Evolutionary conservation across 2,329 filamentous ascomycete genomes (phyloP).

Genomic region (Xenoacremonium recifei): DNA sequence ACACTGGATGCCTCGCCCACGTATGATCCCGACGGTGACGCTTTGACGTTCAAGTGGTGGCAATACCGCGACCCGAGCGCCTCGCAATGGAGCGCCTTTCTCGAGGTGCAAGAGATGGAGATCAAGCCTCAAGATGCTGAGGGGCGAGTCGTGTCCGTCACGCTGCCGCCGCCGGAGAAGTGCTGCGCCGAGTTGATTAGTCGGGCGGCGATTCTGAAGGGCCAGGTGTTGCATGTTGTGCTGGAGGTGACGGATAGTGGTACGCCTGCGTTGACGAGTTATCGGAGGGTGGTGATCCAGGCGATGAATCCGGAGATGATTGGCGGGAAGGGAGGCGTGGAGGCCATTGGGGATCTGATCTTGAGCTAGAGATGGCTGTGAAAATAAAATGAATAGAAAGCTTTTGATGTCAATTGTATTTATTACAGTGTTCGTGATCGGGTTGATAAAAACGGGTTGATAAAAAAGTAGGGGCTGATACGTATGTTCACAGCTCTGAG

Average conservation of each 20-base stretch:
- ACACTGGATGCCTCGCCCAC: constrained; percentile 43
- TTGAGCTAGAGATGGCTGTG: too few relatives aligned
- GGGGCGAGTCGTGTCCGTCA: constrained; percentile 31
- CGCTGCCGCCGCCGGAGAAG: constrained; percentile 38
- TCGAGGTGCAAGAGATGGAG: constrained; percentile 33
- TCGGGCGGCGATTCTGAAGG: constrained; percentile 33
- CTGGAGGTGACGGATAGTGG: constrained; percentile 47
- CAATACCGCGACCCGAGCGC: constrained; percentile 41
- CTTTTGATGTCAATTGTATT: too few relatives aligned
- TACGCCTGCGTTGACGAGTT: constrained; percentile 42
- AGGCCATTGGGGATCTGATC: constrained; percentile 15
- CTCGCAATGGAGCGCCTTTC: constrained; percentile 39
- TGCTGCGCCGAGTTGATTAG: constrained; percentile 32
- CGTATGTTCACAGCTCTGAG: too few relatives aligned
- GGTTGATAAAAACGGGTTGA: too few relatives aligned
- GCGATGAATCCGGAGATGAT: constrained; percentile 28
- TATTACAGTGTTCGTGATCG: too few relatives aligned
- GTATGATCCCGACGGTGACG: constrained; percentile 45
- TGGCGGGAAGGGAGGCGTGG: constrained; percentile 14
- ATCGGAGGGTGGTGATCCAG: constrained; percentile 42
- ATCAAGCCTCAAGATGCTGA: constrained; percentile 17
- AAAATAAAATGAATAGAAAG: too few relatives aligned
- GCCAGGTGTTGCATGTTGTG: constrained; percentile 47
- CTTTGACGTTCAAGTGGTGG: constrained; percentile 47
- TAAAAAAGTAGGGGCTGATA: too few relatives aligned